Base-by-base conservation (phyloP, 805 yeast species). In the Wickerhamomyces strasburgensis region DNA sequence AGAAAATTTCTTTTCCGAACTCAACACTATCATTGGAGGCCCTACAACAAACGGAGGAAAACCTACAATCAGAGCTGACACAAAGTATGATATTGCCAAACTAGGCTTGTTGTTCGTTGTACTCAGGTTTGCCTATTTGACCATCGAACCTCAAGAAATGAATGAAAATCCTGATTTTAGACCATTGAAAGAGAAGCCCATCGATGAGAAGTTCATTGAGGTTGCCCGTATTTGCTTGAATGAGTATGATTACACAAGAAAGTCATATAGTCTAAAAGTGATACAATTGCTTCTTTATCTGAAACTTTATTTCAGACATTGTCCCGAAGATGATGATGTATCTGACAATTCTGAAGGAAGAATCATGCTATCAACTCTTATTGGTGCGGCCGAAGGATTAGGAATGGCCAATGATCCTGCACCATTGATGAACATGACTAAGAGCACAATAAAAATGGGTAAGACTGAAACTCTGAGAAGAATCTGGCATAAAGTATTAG, bases 321-420 rank as follows among this genome's bases (percentile, higher is more conserved):
- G 77, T 1, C 79, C 78, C 0, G 80, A 75, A 46, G 75, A 73
- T 49, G 81, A 80, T 27, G 80, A 75, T 48, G 67, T 72, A 2
- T 61, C 64, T 4, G 78, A 70, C 39, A 71, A 68, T 27, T 73
- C 73, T 6, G 75, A 68, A 35, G 57, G 72, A 0, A 70, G 65
- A 33, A 65, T 72, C 5, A 66, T 67, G 43, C 57, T 68, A 6
- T 74, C 76, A 3, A 56, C 71, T 42, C 45, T 76, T 14, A 54
- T 74, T n/a, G 75, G 74, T 36, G 70, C 72, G 69, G 81, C 75
- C 0, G 58, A 65, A 17, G 61, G 74, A 2, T 54, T 76, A 24
- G 85, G 84, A 0, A 47, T 78, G 25, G 72, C 78, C 49, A 60
- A 80, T 31, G 84, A 78, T 39, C 81, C 83, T 0, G 58, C 54